Percentiles rank a stretch among this genome's conserved stretches.
phyloP scores from a whole-genome alignment of 2,329 filamentous ascomycete genomes.

The Ceratocystis harringtonii region DNA sequence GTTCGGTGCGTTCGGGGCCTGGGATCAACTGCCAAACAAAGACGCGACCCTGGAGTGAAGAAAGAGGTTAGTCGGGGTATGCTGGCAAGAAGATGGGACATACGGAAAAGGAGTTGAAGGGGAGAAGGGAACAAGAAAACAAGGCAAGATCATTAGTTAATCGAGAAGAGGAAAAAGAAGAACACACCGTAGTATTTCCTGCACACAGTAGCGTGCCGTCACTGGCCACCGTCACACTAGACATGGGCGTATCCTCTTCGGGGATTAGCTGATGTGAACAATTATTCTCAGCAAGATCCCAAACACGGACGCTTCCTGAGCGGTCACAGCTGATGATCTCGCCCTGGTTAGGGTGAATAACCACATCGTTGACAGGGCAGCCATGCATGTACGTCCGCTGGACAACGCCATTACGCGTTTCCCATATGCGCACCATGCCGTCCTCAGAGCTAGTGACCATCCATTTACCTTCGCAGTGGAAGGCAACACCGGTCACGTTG shows the following conservation, averaged over 20 bases:
- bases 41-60: constrained; percentile 58
- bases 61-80: not conserved
- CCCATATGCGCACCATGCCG: constrained; percentile 94
- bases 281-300: constrained; percentile 93
- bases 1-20: constrained; percentile 63
- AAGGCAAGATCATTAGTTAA: too few relatives aligned
- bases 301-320: constrained; percentile 80
- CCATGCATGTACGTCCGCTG: constrained; percentile 90
- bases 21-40: constrained; percentile 95
- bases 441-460: constrained; percentile 98
- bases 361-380: constrained; percentile 85
- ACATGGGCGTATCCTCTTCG: constrained; percentile 85
- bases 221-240: constrained; percentile 88
- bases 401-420: constrained; percentile 68
- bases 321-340: constrained; percentile 95
- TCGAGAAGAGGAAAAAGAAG: not conserved
- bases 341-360: constrained; percentile 98
- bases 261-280: constrained; percentile 93
- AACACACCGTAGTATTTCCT: constrained; percentile 68
- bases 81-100: not conserved
- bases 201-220: constrained; percentile 88
- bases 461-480: constrained; percentile 98
- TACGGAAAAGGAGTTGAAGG: not conserved
- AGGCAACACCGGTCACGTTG: constrained; percentile 92
- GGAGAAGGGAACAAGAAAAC: not conserved